Evolutionary conservation across 345 rosid genomes (phyloP).

Genomic region (Brassica carinata): DNA sequence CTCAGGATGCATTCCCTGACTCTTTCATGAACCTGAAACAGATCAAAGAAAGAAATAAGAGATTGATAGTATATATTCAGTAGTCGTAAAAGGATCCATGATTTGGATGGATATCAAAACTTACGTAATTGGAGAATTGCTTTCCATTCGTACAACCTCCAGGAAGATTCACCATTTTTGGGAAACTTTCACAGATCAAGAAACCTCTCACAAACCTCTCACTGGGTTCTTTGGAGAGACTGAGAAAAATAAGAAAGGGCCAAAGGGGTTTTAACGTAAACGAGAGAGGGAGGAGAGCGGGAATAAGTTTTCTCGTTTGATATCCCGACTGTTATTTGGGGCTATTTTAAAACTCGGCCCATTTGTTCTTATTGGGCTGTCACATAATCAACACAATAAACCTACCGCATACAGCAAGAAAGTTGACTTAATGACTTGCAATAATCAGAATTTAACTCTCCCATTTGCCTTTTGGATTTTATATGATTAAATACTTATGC

Average conservation of each 20-base stretch:
- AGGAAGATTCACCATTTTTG: not conserved
- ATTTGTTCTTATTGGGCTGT: not conserved
- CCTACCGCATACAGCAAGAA: not conserved
- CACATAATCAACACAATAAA: not conserved
- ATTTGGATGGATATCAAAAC: not conserved
- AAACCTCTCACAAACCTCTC: not conserved
- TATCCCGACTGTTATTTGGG: not conserved
- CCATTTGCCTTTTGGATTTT: not conserved
- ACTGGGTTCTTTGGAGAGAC: not conserved
- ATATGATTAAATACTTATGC: not conserved
- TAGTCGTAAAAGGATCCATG: not conserved
- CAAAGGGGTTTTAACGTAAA: not conserved
- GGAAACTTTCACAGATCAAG: not conserved
- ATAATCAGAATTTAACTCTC: not conserved
- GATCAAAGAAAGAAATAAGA: not conserved
- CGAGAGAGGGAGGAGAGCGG: not conserved
- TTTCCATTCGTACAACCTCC: not conserved
- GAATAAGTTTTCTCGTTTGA: not conserved
- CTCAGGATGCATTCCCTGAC: not conserved
- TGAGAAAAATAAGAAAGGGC: not conserved
- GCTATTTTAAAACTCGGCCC: not conserved
- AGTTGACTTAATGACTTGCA: not conserved
- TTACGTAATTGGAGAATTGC: not conserved
- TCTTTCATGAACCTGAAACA: not conserved
- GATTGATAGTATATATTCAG: not conserved